A percentile compares a stretch with the other conserved stretches of the same genome.
These are phyloP conservation scores for Cercospora beticola DNA, from an alignment of 2,329 filamentous ascomycete genomes.

Conservation along the genomic window DNA sequence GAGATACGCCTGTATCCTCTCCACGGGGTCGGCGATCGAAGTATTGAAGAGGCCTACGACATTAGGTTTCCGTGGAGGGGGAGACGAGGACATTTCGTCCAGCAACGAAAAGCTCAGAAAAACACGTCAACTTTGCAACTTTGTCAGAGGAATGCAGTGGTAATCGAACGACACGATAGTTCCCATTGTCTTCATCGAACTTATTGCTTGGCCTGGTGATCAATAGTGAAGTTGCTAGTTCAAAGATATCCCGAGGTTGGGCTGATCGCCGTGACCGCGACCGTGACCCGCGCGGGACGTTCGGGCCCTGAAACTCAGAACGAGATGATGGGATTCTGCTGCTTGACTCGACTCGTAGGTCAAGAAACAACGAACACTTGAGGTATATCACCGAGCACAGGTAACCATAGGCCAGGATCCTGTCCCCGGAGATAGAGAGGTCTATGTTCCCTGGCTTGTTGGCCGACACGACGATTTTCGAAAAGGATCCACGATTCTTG, in stretches of 20 bases:
- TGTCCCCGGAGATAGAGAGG: not conserved
- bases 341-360: not conserved
- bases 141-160: not conserved
- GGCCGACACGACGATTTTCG: not conserved
- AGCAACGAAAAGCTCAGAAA: not conserved
- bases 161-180: not conserved
- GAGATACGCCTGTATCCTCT: constrained; percentile 15
- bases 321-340: not conserved
- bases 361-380: not conserved
- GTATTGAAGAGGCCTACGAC: constrained; percentile 11
- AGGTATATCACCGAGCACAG: not conserved
- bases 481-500: not conserved
- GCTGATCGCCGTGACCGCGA: not conserved
- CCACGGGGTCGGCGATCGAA: constrained; percentile 14
- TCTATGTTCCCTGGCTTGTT: not conserved
- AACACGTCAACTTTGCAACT: not conserved
- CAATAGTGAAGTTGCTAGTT: constrained; percentile 33
- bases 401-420: not conserved
- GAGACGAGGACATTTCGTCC: not conserved
- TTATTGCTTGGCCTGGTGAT: not conserved
- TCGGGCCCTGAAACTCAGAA: not conserved
- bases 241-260: not conserved
- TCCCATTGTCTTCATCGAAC: not conserved
- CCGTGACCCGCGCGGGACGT: not conserved
- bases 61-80: not conserved